Evolutionary conservation across 768 basidiomycete species (phyloP), one percentile per base, ranked within the genome.

Genomic region (Boletus eberwhitei): DNA sequence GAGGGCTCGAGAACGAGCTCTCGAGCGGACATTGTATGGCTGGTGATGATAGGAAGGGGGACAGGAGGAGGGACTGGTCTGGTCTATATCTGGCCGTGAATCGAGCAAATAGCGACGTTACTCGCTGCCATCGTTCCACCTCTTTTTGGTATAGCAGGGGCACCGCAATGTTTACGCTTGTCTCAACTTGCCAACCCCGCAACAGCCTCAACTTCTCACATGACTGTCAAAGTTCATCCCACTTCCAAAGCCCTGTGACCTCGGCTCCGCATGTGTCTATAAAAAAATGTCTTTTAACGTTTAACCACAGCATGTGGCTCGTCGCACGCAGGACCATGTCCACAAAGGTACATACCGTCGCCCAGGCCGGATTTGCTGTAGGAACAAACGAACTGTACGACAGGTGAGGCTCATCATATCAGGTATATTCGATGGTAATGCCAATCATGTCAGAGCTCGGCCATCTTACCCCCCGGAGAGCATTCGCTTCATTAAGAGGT

Each of bases 351-450:
- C 90, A 94, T 57, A 54, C 69, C 4, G 57, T 90, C 32, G 93
- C 93, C n/a, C 72, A 81, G 60, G 64, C 65, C 31, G 93, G 93
- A 3, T 96, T 93, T 62, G 87, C 82, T 1, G 64, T 73, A 17
- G 93, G 90, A 2, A 94, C 90, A 1, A 95, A 93, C 65, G 89
- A 90, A 44, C 72, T 90, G 4, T 93, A 93, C 63, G 86, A 93
- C 24, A 58, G 40, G 57, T 34, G 17, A 24, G 17, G 4, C 24
- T 26, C 11, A 7, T 12, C 11, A 32, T 12, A 32, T 32, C 31
- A 7, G 24, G 24, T 26, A 26, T 26, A 26, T 26, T 12, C 11
- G 0, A 12, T 32, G 31, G 29, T 8, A 12, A n/a, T 2, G 1
- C n/a, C 8, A 9, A 9, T 29, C 29, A 29, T 5, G 36, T 2